Evolutionary conservation across 2,329 filamentous ascomycete genomes (phyloP).

Genomic region (Fusarium nygamai): DNA sequence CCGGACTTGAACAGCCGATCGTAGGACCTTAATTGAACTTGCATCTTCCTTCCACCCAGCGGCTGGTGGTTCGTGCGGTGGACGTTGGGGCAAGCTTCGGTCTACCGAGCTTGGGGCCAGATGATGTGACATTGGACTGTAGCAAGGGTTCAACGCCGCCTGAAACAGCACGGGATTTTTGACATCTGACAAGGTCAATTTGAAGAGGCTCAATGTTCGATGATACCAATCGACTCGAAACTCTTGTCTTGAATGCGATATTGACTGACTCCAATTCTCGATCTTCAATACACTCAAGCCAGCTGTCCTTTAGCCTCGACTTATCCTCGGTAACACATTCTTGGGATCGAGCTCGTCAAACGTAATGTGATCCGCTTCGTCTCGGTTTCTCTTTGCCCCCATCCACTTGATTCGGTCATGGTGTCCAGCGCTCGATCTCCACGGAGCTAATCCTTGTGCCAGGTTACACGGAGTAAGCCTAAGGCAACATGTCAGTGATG

Average conservation of each 20-base stretch:
- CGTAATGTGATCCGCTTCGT: constrained; percentile 25
- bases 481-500: not conserved
- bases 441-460: constrained; percentile 20
- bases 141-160: not conserved
- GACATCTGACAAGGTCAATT: not conserved
- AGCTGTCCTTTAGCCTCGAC: not conserved
- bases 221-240: not conserved
- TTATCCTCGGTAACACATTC: constrained; percentile 19
- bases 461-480: constrained; percentile 7
- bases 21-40: constrained; percentile 13
- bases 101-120: constrained; percentile 3
- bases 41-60: not conserved
- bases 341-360: not conserved
- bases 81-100: not conserved
- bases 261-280: not conserved
- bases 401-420: constrained; percentile 16
- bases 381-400: not conserved
- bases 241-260: not conserved
- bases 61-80: constrained; percentile 7
- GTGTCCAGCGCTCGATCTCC: constrained; percentile 14
- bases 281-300: not conserved
- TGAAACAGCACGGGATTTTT: not conserved
- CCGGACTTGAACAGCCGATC: constrained; percentile 31
- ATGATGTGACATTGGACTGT: constrained; percentile 11
- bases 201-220: not conserved